Conservation (phyloP, 176 grass and related monocot genomes). For the Tillandsia fasciculata region DNA sequence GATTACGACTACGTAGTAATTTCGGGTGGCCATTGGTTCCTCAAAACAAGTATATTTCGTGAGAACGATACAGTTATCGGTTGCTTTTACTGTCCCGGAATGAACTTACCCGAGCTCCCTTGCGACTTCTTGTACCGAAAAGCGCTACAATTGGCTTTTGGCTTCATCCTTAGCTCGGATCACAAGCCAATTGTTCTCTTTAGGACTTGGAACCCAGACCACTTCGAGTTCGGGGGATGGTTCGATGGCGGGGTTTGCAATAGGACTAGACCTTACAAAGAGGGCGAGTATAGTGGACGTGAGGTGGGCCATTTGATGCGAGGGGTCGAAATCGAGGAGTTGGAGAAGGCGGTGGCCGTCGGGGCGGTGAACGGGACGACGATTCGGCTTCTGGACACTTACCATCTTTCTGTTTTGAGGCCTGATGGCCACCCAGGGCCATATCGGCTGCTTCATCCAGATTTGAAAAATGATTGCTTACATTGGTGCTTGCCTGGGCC, state of each 20-base stretch:
- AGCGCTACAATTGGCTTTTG: slow-evolving; percentile 34
- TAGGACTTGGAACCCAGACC: slow-evolving; percentile 64
- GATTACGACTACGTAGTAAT: slow-evolving; percentile 71
- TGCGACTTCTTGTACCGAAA: slow-evolving; percentile 35
- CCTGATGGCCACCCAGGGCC: too few species aligned
- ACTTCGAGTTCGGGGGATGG: slow-evolving; percentile 79
- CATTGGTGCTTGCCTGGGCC: slow-evolving; percentile 88
- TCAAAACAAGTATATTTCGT: slow-evolving; percentile 60
- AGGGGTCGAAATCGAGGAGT: slow-evolving; percentile 62
- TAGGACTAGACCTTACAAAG: slow-evolving; percentile 52
- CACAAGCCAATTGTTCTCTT: slow-evolving; percentile 68
- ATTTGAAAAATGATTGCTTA: slow-evolving; percentile 72
- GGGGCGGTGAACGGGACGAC: background rate
- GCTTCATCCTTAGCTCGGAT: slow-evolving; percentile 35
- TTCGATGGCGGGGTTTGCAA: slow-evolving; percentile 61
- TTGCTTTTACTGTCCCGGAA: slow-evolving; percentile 57
- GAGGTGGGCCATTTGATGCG: slow-evolving; percentile 43
- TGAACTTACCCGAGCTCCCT: slow-evolving; percentile 35
- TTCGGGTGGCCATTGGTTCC: slow-evolving; percentile 81
- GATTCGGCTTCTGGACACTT: slow-evolving; percentile 63
- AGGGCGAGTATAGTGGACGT: slow-evolving; percentile 27
- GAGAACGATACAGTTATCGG: slow-evolving; percentile 44
- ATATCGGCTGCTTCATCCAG: slow-evolving; percentile 33
- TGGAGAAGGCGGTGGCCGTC: slow-evolving; percentile 20
- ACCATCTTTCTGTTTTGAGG: slow-evolving; percentile 38